These are phyloP conservation scores for Magnolia kwangsiensis DNA, from an alignment of 164 flowering plant genomes.

Conservation along the genomic window DNA sequence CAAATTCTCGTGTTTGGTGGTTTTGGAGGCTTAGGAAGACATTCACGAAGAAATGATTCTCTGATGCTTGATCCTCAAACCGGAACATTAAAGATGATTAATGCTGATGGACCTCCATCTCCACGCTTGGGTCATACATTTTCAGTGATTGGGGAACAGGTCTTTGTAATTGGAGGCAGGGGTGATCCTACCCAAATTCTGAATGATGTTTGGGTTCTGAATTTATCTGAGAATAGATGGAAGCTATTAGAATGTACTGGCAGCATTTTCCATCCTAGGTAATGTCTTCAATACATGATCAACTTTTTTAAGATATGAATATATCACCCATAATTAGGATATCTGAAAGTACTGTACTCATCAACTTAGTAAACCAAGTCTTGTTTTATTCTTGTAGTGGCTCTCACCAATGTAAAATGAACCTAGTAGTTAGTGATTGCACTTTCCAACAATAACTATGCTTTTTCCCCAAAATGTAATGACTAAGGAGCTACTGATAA, in stretches of 20 bases:
- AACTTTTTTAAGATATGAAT: background rate
- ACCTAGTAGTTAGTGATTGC: background rate
- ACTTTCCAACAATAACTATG: background rate
- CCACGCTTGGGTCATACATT: slow-evolving; percentile 85
- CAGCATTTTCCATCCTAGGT: slow-evolving; percentile 67
- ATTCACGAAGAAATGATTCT: slow-evolving; percentile 73
- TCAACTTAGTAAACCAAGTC: background rate
- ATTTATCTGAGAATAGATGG: slow-evolving; percentile 46
- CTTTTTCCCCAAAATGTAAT: background rate
- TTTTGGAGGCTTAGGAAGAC: slow-evolving; percentile 93
- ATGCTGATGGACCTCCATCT: slow-evolving; percentile 45
- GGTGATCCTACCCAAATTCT: slow-evolving; percentile 74
- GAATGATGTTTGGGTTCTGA: slow-evolving; percentile 74
- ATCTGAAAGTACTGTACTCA: background rate
- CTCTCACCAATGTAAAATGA: background rate
- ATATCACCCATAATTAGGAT: background rate
- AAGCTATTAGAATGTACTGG: slow-evolving; percentile 49
- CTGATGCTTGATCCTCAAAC: slow-evolving; percentile 48
- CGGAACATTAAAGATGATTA: slow-evolving; percentile 38
- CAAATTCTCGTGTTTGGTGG: slow-evolving; percentile 76
- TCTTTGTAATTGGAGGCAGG: slow-evolving; percentile 87
- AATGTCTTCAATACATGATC: slow-evolving; percentile 4
- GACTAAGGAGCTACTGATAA: background rate
- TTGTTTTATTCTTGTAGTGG: background rate
- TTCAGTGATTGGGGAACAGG: slow-evolving; percentile 51